Evolutionary conservation across 805 yeast genomes (phyloP).

Genomic region (Pichia insulana): DNA sequence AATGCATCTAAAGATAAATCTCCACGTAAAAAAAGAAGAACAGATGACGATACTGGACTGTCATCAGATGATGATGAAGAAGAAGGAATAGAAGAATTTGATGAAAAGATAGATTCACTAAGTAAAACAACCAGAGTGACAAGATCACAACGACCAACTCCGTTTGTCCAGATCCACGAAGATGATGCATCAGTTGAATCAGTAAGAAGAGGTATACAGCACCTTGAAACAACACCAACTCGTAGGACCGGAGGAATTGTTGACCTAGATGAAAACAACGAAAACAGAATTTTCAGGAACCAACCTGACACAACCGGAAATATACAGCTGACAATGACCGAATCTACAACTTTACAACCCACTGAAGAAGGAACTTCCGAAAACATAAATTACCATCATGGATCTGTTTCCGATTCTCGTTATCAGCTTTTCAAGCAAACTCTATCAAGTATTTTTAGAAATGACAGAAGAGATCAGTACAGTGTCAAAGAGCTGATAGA

Average conservation of each 20-base stretch:
- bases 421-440: conserved; percentile 36
- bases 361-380: conserved; percentile 6
- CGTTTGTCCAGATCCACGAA: conserved; percentile 16
- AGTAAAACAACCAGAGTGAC: conserved; percentile 1
- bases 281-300: neutral
- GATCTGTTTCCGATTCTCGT: conserved; percentile 42
- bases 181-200: conserved; percentile 19
- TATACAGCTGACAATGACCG: conserved; percentile 2
- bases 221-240: conserved; percentile 11
- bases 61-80: conserved; percentile 16
- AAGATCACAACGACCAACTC: conserved; percentile 8
- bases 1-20: conserved; percentile 25
- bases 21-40: conserved; percentile 31
- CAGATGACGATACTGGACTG: conserved; percentile 10
- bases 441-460: conserved; percentile 35
- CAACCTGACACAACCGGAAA: neutral
- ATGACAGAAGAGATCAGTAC: conserved; percentile 31
- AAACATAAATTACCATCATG: conserved; percentile 17
- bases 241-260: neutral
- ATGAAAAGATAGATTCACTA: conserved; percentile 10
- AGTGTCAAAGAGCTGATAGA: conserved; percentile 18
- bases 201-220: conserved; percentile 20
- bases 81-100: conserved; percentile 12
- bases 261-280: neutral
- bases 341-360: conserved; percentile 15